These are phyloP conservation scores for Verticillium nonalfalfae DNA, from an alignment of 2,329 filamentous ascomycete genomes.

Conservation along the genomic window DNA sequence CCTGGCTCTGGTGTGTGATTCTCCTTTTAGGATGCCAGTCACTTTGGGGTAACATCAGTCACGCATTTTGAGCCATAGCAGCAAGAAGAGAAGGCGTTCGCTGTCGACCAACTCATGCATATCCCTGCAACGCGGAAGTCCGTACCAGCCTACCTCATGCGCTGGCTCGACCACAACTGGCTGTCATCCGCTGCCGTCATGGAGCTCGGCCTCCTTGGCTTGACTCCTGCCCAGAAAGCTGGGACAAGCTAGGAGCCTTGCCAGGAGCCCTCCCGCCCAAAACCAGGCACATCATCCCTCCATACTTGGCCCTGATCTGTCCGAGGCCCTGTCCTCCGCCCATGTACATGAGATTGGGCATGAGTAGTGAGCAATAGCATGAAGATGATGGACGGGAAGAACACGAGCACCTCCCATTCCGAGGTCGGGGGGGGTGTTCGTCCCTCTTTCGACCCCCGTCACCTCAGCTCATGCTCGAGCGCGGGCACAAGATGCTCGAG, in stretches of 20 bases:
- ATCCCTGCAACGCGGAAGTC: neutral
- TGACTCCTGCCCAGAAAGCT: neutral
- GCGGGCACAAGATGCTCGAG: neutral
- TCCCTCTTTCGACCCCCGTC: neutral
- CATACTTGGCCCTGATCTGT: neutral
- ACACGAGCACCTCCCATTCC: neutral
- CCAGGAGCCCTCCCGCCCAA: neutral
- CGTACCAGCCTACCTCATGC: neutral
- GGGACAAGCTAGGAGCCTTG: neutral
- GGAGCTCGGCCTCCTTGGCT: neutral
- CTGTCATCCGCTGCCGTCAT: neutral
- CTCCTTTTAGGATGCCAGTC: neutral
- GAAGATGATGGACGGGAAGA: neutral
- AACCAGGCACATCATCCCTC: neutral
- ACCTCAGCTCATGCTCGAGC: neutral
- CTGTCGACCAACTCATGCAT: neutral
- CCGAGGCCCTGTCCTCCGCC: neutral
- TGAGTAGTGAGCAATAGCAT: neutral
- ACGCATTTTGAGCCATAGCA: neutral
- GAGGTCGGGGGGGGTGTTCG: neutral
- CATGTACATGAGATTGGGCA: neutral
- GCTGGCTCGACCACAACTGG: neutral
- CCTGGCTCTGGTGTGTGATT: neutral
- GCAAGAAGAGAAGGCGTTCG: neutral
- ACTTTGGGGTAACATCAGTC: neutral